phyloP scores from a whole-genome alignment of 139 green algal genomes.

The Chlorella ohadii region DNA sequence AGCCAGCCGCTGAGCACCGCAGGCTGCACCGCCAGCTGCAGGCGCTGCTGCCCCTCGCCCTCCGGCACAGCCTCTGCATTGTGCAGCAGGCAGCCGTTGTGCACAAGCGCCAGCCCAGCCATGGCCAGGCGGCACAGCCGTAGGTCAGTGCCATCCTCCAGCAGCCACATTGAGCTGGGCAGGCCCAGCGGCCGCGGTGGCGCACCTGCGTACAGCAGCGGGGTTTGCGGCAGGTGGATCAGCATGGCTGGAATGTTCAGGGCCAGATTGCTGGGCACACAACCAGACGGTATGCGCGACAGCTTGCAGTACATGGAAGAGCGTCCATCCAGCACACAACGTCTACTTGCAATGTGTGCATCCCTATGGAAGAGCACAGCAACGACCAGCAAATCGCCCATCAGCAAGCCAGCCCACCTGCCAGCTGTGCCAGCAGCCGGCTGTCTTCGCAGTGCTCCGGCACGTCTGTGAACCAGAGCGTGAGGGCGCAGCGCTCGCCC shows the following conservation, averaged over 20 bases:
- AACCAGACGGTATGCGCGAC: too few species aligned
- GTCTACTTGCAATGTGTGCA: too few species aligned
- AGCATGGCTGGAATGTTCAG: too few species aligned
- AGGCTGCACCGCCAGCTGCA: conserved; percentile 20
- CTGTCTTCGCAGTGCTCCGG: conserved; percentile 34
- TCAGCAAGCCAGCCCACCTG: conserved; percentile 26
- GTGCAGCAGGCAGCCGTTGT: neutral
- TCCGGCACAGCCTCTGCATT: neutral
- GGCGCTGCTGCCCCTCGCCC: neutral
- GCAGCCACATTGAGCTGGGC: conserved; percentile 21
- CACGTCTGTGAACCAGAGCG: conserved; percentile 43
- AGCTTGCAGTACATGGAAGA: too few species aligned
- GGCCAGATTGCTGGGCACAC: too few species aligned
- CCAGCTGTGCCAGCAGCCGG: conserved; percentile 23
- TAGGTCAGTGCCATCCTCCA: conserved; percentile 25
- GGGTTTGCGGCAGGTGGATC: too few species aligned
- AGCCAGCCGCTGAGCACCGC: neutral
- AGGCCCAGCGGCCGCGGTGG: neutral
- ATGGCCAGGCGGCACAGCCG: conserved; percentile 33
- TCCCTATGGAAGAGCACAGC: too few species aligned
- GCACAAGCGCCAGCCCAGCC: conserved; percentile 13
- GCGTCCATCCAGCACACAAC: too few species aligned
- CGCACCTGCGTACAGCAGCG: too few species aligned
- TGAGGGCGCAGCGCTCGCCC: conserved; percentile 42
- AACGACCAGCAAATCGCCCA: too few species aligned